Base-by-base conservation (phyloP, 129 eudicot genomes). In the Flaveria brownii region DNA sequence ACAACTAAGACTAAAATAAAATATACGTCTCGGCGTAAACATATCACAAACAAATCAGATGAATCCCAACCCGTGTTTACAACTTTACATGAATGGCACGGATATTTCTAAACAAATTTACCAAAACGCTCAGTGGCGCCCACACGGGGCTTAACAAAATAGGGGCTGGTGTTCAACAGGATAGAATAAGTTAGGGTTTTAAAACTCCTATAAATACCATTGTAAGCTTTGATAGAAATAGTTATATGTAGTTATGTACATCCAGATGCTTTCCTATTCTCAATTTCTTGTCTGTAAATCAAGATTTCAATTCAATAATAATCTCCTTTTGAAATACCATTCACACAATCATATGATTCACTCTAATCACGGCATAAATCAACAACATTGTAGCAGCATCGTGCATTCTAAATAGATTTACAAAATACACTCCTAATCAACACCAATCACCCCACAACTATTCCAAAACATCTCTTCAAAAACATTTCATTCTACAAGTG, bases 301-400 rank as follows among this genome's bases (percentile, higher is more conserved):
- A 54, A 6, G 9, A 54, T 54, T 54, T 54, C 23, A 54, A n/a
- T n/a, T 54, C 61, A 54, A 54, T 54, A 17, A 54, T 2, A 54
- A 54, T 15, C 26, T 17, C 23, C 23, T 54, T n/a, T 54, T 17
- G 2, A 17, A 54, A 50, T 52, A 6, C 9, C 9, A 52, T 15
- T 4, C 20, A 11, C 59, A 52, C 41, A 36, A 36, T 36, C 41
- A 36, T 36, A 36, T 36, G 7, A 36, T 68, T n/a, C 33, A 41
- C 36, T 68, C 54, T 17, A 36, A n/a, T 66, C 50, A 71, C 66
- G 36, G 17, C 66, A 59, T 17, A 74, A 73, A 60, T 59, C 78
- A 74, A 74, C 55, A 13, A 59, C 57, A 59, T 14, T 62, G 11
- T 36, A 30, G 41, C 41, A 36, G 41, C 41, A 36, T 5, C 41